Base-by-base conservation (phyloP, 257 asterid species). In the Penstemon davidsonii region DNA sequence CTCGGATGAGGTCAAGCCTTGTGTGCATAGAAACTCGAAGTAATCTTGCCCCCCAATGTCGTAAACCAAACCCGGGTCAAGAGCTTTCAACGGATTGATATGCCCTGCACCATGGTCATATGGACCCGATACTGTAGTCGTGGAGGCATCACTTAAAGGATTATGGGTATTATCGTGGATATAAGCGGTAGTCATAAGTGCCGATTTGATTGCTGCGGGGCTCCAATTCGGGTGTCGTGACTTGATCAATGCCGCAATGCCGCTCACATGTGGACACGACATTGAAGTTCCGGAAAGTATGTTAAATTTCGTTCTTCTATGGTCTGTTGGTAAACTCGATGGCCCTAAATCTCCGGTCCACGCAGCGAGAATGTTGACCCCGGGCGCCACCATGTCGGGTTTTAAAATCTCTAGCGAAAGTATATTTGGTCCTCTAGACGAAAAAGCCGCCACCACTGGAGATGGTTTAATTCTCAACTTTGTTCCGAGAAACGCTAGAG, bases 231-330 rank as follows among this genome's bases (percentile, higher is more conserved):
- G 96, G 25, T 84, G 97, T 38, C 80, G 78, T 2, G 97, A 86
- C 67, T 90, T 93, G 51, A 93, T 83, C 67, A 90, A 7, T 1
- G 97, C 97, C 0, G 99, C 99, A 9, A 88, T 56, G 7, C 99
- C 97, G 46, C 97, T 94, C 0, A 94, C 92, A 40, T 91, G 99
- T 0, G 99, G 99, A 69, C 97, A 94, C 0, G 99, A 91, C 96
- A 94, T 94, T 44, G 99, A 94, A 2, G 97, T 94, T 7, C 99
- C 97, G 0, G 99, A 94, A 33, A 93, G 70, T 5, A 91, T 88
- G 55, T 94, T 94, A 83, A 91, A 94, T 44, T 74, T 78, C 0
- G 96, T 91, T 61, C 92, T 59, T 0, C 99, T 81, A n/a, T 10
- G 82, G 50, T 94, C 97, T 0, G 89, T 70, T 0, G 96, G 89